Percentiles rank a stretch among this genome's conserved stretches.
Conservation (phyloP, 257 asterid species). For the Solanum bulbocastanum region DNA sequence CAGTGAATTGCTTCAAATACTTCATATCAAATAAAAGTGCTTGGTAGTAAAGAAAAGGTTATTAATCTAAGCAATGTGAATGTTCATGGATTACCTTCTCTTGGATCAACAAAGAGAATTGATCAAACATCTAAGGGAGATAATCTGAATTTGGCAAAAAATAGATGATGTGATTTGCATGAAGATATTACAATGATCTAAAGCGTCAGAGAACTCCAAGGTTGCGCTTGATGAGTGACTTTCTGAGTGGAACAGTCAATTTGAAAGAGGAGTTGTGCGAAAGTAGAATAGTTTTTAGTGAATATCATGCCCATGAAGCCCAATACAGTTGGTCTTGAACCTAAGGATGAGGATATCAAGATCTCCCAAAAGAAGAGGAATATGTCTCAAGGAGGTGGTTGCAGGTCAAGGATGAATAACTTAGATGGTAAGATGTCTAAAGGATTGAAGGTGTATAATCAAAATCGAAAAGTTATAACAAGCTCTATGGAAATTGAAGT, state of each 20-base stretch:
- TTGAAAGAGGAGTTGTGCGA: slow-evolving; percentile 1
- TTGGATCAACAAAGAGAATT: slow-evolving; percentile 12
- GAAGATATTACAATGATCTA: slow-evolving; percentile 11
- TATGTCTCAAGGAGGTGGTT: slow-evolving; percentile 24
- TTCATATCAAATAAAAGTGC: not conserved
- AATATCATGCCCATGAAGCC: slow-evolving; percentile 9
- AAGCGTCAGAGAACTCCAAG: slow-evolving; percentile 29
- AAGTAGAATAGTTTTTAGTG: slow-evolving; percentile 8
- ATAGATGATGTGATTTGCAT: not conserved
- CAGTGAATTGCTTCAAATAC: not conserved
- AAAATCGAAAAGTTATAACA: too few relatives aligned
- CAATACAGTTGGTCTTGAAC: slow-evolving; percentile 13
- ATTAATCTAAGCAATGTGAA: not conserved
- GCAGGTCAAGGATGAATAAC: not conserved
- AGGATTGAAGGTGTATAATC: not conserved
- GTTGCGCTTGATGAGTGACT: slow-evolving; percentile 41
- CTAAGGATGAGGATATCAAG: slow-evolving; percentile 11
- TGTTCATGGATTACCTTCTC: slow-evolving; percentile 6
- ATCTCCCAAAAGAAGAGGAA: slow-evolving; percentile 39
- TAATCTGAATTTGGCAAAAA: slow-evolving; percentile 2
- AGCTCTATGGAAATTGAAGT: not conserved
- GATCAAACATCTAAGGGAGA: slow-evolving; percentile 24
- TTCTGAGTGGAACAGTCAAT: slow-evolving; percentile 27
- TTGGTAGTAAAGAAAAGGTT: not conserved
- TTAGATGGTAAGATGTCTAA: not conserved